phyloP scores from a whole-genome alignment of 192 early-diverging fungal genomes.

The Funneliformis geosporum region DNA sequence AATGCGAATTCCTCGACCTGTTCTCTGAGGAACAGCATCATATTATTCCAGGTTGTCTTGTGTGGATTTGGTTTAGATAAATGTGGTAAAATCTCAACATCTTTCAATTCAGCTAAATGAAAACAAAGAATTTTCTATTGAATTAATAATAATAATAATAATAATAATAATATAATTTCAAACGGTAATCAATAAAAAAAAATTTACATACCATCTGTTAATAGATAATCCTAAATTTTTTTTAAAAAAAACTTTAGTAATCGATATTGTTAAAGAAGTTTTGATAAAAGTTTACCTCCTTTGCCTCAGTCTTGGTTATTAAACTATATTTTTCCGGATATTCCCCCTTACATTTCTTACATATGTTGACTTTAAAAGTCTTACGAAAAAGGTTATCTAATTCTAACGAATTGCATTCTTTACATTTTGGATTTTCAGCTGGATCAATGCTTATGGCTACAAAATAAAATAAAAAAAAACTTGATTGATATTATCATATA shows the following conservation, averaged over 20 bases:
- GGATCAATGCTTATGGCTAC: constrained; percentile 52
- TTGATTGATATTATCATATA: constrained; percentile 25
- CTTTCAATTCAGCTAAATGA: constrained; percentile 73
- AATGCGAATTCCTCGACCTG: constrained; percentile 93
- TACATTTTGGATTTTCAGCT: constrained; percentile 67
- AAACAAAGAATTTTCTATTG: not conserved
- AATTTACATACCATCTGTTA: constrained; percentile 77
- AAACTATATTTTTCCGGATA: constrained; percentile 88
- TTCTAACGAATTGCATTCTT: constrained; percentile 83
- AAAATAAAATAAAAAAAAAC: constrained; percentile 15
- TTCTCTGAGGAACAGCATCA: constrained; percentile 88
- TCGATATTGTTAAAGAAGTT: not conserved
- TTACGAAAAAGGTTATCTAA: constrained; percentile 73
- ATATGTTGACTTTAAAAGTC: constrained; percentile 77
- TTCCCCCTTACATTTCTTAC: constrained; percentile 70
- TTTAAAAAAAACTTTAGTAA: not conserved
- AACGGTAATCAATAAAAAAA: not conserved
- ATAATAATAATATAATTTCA: not conserved
- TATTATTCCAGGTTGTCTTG: constrained; percentile 95
- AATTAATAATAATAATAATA: not conserved
- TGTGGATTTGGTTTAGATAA: constrained; percentile 94
- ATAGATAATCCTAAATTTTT: constrained; percentile 77
- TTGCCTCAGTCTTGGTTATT: constrained; percentile 95
- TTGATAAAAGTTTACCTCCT: constrained; percentile 50
- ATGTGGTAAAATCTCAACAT: constrained; percentile 70